Conservation (phyloP, 495 filamentous ascomycete genomes). For the Penicillium chermesinum region DNA sequence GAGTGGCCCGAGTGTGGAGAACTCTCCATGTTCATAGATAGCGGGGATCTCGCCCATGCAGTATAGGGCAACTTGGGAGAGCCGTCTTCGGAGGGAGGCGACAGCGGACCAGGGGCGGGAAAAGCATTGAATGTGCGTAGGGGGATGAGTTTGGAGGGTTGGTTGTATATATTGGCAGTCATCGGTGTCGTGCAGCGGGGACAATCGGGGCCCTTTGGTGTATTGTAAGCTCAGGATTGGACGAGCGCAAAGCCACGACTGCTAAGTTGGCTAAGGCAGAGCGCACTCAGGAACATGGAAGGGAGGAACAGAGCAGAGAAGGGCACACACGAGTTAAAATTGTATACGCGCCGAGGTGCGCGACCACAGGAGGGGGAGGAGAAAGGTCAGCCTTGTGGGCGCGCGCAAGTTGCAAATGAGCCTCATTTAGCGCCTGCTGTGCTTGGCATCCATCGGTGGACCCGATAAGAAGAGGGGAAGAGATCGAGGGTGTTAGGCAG, state of each 20-base stretch:
- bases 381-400: conserved; percentile 6
- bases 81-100: conserved; percentile 16
- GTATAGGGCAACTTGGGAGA: conserved; percentile 6
- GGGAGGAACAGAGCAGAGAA: background rate
- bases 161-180: conserved; percentile 15
- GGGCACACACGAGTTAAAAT: background rate
- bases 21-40: conserved; percentile 20
- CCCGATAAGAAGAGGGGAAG: background rate
- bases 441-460: background rate
- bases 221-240: too few species aligned
- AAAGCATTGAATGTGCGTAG: conserved; percentile 15
- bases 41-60: conserved; percentile 11
- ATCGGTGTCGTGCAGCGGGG: conserved; percentile 1
- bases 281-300: background rate
- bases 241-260: background rate
- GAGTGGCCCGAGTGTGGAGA: conserved; percentile 21
- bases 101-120: conserved; percentile 11
- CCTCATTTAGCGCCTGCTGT: conserved; percentile 11
- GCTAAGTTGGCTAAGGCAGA: background rate
- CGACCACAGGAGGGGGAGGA: background rate
- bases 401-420: conserved; percentile 2
- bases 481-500: background rate
- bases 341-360: conserved; percentile 1
- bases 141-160: conserved; percentile 6
- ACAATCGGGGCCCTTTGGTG: too few species aligned